Evolutionary conservation across 352 stramenopile genomes (phyloP).

Genomic region (Globisporangium echinulatum): DNA sequence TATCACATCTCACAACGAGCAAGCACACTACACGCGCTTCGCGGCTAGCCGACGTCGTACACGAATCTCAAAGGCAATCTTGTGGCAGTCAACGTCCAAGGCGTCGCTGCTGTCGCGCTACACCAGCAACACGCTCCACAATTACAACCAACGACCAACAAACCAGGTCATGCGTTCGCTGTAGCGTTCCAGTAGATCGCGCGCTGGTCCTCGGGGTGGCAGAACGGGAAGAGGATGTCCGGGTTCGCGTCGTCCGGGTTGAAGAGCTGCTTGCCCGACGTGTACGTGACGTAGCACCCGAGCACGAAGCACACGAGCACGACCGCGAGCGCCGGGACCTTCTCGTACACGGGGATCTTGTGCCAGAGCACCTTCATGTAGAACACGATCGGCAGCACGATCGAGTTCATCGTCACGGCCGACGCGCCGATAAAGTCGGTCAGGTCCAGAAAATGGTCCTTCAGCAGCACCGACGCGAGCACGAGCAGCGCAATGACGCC

Average conservation of each 20-base stretch:
- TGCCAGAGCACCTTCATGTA: conserved; percentile 17
- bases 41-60: no score
- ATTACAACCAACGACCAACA: no score
- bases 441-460: conserved; percentile 40
- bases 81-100: no score
- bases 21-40: no score
- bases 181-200: conserved; percentile 15
- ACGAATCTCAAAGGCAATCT: no score
- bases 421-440: conserved; percentile 34
- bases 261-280: conserved; percentile 16
- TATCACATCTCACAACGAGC: no score
- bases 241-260: conserved; percentile 9
- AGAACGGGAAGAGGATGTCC: conserved; percentile 14
- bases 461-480: conserved; percentile 28
- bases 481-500: conserved; percentile 28
- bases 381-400: conserved; percentile 32
- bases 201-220: conserved; percentile 11
- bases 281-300: conserved; percentile 23
- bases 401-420: conserved; percentile 39
- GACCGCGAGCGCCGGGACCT: conserved; percentile 12
- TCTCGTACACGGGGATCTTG: conserved; percentile 17
- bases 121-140: no score
- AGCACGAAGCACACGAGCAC: conserved; percentile 15
- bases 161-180: neutral
- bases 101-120: no score